Conservation (phyloP, 352 stramenopile genomes). For the Globisporangium irregulare region DNA sequence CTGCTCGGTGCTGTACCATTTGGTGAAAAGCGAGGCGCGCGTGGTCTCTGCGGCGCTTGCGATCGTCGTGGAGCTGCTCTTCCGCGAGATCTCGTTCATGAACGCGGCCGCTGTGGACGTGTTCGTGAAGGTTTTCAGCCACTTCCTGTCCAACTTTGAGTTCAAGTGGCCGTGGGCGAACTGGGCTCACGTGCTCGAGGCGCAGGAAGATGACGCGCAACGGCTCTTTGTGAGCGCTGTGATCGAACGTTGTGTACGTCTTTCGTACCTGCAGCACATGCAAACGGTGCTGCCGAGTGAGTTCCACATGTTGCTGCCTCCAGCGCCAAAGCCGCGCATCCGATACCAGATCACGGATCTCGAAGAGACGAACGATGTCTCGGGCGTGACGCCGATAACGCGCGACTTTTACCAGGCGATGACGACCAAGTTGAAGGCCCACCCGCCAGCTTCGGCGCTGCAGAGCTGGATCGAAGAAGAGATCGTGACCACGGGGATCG, state of each 20-base stretch:
- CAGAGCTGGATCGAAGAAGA: constrained; percentile 64
- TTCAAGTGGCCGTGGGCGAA: constrained; percentile 84
- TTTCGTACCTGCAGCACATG: constrained; percentile 87
- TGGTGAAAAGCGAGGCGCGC: constrained; percentile 73
- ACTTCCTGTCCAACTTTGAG: constrained; percentile 88
- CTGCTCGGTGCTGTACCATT: constrained; percentile 68
- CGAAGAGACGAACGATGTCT: constrained; percentile 22
- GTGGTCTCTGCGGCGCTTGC: constrained; percentile 67
- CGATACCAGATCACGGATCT: constrained; percentile 37
- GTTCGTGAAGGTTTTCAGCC: constrained; percentile 81
- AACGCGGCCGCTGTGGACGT: constrained; percentile 46
- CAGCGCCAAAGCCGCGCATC: constrained; percentile 64
- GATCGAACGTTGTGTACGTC: constrained; percentile 78
- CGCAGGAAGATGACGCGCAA: constrained; percentile 74
- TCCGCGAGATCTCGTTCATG: constrained; percentile 79
- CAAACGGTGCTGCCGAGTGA: constrained; percentile 63
- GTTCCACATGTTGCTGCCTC: constrained; percentile 77
- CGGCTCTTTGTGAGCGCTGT: constrained; percentile 83
- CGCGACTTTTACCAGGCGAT: constrained; percentile 58
- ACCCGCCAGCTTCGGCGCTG: constrained; percentile 48
- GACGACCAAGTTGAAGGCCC: constrained; percentile 65
- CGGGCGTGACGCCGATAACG: constrained; percentile 21
- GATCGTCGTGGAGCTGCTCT: constrained; percentile 83
- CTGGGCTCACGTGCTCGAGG: constrained; percentile 78
- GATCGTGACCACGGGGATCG: constrained; percentile 38